Evolutionary conservation across 202 grass and related monocot species (phyloP), one percentile per base, ranked within the genome.

Genomic region (Panicum virgatum): DNA sequence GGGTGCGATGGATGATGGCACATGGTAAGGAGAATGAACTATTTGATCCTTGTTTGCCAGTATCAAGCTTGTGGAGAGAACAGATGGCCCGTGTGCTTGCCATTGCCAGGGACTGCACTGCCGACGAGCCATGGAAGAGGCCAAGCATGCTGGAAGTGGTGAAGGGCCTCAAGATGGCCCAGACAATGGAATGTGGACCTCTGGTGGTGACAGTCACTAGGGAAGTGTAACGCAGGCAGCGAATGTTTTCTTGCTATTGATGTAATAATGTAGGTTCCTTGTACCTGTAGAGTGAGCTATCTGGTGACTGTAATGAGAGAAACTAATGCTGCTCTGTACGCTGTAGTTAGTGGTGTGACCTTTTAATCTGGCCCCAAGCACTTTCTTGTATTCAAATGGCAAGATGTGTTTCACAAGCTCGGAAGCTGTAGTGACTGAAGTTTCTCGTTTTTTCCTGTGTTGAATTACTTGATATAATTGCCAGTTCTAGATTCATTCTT

Each of bases 91-190:
- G 40, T 8, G 90, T 93, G 76, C 91, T 99, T 26, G 27, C 73
- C 43, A 82, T 99, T 46, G 87, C 93, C 19, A 69, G 40, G 46
- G 65, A 77, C 39, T 99, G 91, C 88, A 96, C 96, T 0, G 75
- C 84, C 0, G 93, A 99, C 0, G 93, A 99, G 74, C 93, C 91
- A 23, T 96, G 91, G 91, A 96, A 83, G 78, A 89, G 96, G 65
- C 96, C 96, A 4, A 92, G 76, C 78, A 99, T 99, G 96, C 65
- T 93, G n/a, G 96, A 99, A 40, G 92, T 99, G 45, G 87, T 99
- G 53, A 99, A 91, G 84, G 56, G 66, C 51, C 89, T 99, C 65
- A 90, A 87, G 80, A 88, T 76, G 85, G 80, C 78, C 19, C 81
- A 90, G 62, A 37, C 83, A 51, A 89, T 93, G 83, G 90, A 93